Evolutionary conservation across 768 basidiomycete species (phyloP).

Genomic region (Mrakia gelida): DNA sequence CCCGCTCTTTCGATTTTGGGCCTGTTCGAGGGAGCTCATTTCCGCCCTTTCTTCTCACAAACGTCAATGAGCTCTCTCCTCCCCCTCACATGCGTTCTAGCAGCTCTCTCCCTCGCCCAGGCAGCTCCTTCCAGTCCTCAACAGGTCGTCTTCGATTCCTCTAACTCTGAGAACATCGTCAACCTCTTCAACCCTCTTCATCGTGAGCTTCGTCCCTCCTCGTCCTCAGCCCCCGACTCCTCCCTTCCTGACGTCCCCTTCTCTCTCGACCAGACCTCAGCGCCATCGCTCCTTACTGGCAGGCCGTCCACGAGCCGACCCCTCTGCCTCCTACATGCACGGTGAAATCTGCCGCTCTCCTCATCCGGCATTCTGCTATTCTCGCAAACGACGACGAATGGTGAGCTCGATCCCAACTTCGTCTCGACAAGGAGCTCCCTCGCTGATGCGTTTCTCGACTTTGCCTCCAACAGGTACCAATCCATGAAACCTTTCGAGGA

Average conservation of each 20-base stretch:
- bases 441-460: neutral
- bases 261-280: constrained; percentile 37
- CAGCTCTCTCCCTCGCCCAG: neutral
- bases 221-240: no score
- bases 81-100: neutral
- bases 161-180: neutral
- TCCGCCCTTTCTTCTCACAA: neutral
- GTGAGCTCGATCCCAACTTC: neutral
- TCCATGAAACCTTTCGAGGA: constrained; percentile 45
- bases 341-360: constrained; percentile 42
- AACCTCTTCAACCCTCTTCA: constrained; percentile 2
- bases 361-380: constrained; percentile 46
- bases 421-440: neutral
- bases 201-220: neutral
- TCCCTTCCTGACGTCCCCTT: neutral
- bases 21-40: neutral
- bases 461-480: neutral
- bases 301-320: constrained; percentile 39
- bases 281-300: constrained; percentile 45
- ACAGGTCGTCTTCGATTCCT: neutral
- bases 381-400: constrained; percentile 47
- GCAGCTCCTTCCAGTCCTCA: neutral
- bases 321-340: constrained; percentile 41
- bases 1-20: no score
- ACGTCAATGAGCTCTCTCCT: neutral